Base-by-base conservation (phyloP, 108 stramenopile species). In the Nannochloropsis granulata region DNA sequence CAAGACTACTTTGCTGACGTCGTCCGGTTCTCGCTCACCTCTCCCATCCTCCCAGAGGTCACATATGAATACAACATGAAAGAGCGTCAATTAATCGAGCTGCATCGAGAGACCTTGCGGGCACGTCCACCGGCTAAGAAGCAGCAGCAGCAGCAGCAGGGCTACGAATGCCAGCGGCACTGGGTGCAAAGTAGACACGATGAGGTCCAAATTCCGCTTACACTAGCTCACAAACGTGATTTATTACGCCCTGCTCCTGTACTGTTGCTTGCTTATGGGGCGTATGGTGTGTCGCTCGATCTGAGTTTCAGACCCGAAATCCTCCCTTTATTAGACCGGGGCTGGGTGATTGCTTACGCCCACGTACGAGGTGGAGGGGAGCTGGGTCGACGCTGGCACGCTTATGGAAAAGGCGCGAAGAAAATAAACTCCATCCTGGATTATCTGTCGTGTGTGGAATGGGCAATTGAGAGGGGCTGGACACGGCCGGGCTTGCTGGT, bases 281-380 rank as follows among this genome's bases (percentile, higher is more conserved):
- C 92, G 45, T 94, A 94, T 45, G 93, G 93, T 24, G 85, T 90
- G 78, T 81, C 84, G 12, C 56, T 88, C 44, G 88, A 91, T 34
- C 42, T 91, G 71, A 26, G 46, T 45, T 93, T 90, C 85, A 84
- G 92, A 80, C 92, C 93, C 8, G 78, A 78, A 9, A 85, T 84
- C 25, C 78, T 80, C 13, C 86, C 91, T 8, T 81, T 93, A 78
- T 34, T 94, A 24, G 80, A 91, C 34, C 79, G 88, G 43, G 92
- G 93, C 10, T 91, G 90, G 80, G 86, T 90, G 7, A 13, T 94
- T 34, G 93, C 92, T 13, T 94, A 89, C 84, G 93, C 92, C 11
- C 93, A 94, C 86, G 91, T 90, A 23, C 90, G 93, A 43, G 93
- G 93, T 16, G 93, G 93, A 13, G 92, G 93, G 16, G 92, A 93